Evolutionary conservation across 257 asterid species (phyloP), one percentile per base, ranked within the genome.

Genomic region (Linaria vulgaris): DNA sequence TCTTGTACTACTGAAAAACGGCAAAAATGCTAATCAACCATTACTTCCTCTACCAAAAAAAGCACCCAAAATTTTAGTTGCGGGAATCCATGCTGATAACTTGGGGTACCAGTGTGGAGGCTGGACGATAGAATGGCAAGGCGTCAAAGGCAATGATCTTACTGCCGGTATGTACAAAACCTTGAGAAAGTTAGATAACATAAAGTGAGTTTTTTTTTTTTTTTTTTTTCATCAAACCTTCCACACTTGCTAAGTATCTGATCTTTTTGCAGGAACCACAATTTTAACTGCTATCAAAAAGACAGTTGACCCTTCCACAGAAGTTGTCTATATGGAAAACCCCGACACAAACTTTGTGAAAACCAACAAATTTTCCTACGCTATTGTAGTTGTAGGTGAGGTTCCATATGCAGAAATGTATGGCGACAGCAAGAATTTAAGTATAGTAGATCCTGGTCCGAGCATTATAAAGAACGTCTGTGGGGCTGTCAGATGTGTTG

Each of bases 51-150:
- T 91, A 64, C 75, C 89, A 8, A 91, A 91, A 79, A 86, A 86
- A 69, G 76, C 73, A 0, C 56, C 85, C 11, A 86, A 82, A 45
- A 84, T 91, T 24, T 83, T 88, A 17, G 94, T 91, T 43, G 88
- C 95, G 0, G 98, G 95, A 71, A 79, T 72, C 63, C 98, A 91
- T 72, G 96, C 98, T 0, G 79, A 91, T 69, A 88, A 91, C 72
- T 74, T 91, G 70, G 98, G 98, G 0, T 76, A 80, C 79, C 96
- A 91, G 64, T 88, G 98, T 66, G 95, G 98, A 15, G 98, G 96
- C 8, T 91, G 96, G 97, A 88, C 97, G n/a, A 80, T 88, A 0
- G 76, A 80, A 34, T 91, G 98, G 98, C 98, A 86, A 37, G 98
- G 98, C 3, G 74, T 76, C 50, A 54, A 20, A 11, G 90, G 95